phyloP scores from a whole-genome alignment of 2,329 filamentous ascomycete species.

The Aspergillus uvarum region DNA sequence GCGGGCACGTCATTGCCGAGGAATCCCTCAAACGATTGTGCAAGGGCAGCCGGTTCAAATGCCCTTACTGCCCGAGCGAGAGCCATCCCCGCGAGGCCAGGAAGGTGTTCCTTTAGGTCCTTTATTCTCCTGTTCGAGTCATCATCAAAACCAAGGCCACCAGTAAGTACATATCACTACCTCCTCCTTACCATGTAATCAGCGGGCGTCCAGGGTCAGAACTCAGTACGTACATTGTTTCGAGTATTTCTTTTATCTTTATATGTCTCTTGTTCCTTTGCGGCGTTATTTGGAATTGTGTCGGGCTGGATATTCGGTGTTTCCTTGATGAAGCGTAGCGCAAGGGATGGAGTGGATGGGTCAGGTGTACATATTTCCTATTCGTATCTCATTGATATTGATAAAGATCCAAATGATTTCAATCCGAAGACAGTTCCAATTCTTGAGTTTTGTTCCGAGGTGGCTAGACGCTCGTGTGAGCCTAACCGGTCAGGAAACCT shows the following conservation, averaged over 20 bases:
- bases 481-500: no score
- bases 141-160: not conserved
- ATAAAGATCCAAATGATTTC: no score
- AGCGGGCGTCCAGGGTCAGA: not conserved
- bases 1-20: slow-evolving; percentile 87
- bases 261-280: not conserved
- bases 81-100: slow-evolving; percentile 73
- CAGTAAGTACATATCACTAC: not conserved
- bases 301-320: no score
- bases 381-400: no score
- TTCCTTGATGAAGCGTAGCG: no score
- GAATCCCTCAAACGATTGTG: slow-evolving; percentile 78
- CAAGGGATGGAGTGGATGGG: no score
- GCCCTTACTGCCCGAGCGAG: slow-evolving; percentile 90
- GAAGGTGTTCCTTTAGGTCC: slow-evolving; percentile 63
- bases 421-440: no score
- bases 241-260: not conserved
- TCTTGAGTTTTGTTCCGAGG: no score
- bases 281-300: no score
- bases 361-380: no score
- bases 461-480: no score
- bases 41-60: slow-evolving; percentile 83
- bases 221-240: not conserved
- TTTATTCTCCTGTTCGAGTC: no score
- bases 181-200: slow-evolving; percentile 3